Evolutionary conservation across 129 eudicot genomes (phyloP).

Genomic region (Rutidosis leptorrhynchoides): DNA sequence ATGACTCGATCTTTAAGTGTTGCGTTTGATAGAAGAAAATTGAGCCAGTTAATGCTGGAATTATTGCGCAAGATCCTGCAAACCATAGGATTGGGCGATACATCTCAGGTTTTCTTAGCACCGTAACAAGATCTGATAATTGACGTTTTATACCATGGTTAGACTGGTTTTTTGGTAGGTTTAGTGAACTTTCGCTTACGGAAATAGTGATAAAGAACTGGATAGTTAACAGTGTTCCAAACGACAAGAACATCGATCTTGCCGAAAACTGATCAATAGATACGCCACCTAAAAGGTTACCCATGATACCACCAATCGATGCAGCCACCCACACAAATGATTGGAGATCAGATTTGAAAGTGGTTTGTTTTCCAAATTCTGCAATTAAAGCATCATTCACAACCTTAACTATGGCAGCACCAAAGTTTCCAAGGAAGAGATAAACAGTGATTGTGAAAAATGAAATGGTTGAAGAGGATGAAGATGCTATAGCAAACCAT

Average conservation of each 20-base stretch:
- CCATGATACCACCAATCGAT: slow-evolving; percentile 73
- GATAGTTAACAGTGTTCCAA: slow-evolving; percentile 49
- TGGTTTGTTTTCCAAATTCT: slow-evolving; percentile 50
- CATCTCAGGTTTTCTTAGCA: slow-evolving; percentile 60
- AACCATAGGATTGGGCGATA: slow-evolving; percentile 59
- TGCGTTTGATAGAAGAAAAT: slow-evolving; percentile 91
- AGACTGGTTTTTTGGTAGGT: slow-evolving; percentile 59
- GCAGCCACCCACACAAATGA: slow-evolving; percentile 91
- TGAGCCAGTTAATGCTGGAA: slow-evolving; percentile 77
- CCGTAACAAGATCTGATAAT: slow-evolving; percentile 48
- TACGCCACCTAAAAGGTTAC: slow-evolving; percentile 73
- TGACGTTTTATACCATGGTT: slow-evolving; percentile 48
- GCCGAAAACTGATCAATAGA: slow-evolving; percentile 48
- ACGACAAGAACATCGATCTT: slow-evolving; percentile 50
- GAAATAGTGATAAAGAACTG: slow-evolving; percentile 58
- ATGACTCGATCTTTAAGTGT: slow-evolving; percentile 59
- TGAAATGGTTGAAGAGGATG: slow-evolving; percentile 59
- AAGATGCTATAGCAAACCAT: slow-evolving; percentile 70
- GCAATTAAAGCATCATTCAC: slow-evolving; percentile 96
- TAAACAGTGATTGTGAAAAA: slow-evolving; percentile 51
- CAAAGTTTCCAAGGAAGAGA: slow-evolving; percentile 85
- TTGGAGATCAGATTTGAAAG: slow-evolving; percentile 51
- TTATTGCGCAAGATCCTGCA: slow-evolving; percentile 66
- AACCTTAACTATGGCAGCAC: slow-evolving; percentile 85
- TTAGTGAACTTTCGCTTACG: slow-evolving; percentile 51